Evolutionary conservation across 2,329 filamentous ascomycete genomes (phyloP).

Genomic region (Fonsecaea nubica): DNA sequence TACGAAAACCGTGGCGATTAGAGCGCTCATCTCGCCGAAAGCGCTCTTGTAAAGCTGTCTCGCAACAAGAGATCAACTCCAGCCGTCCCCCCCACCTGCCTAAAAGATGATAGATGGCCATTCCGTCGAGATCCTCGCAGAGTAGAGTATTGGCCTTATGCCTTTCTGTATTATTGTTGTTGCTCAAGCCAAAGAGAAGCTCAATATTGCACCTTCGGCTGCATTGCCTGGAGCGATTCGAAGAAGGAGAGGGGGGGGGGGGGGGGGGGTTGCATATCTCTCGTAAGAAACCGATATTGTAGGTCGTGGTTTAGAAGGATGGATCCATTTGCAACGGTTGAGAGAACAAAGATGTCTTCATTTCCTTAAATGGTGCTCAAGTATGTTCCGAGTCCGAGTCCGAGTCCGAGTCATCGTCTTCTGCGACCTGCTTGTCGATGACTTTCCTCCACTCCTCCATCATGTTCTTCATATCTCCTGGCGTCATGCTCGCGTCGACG

Average conservation of each 20-base stretch:
- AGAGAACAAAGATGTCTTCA: not conserved
- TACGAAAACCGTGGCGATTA: not conserved
- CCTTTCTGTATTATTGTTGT: too few species aligned
- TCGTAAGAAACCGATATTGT: not conserved
- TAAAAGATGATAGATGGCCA: too few species aligned
- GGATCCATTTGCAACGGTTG: not conserved
- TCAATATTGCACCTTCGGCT: not conserved
- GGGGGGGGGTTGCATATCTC: not conserved
- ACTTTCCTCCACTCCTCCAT: slow-evolving; percentile 74
- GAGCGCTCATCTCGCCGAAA: not conserved
- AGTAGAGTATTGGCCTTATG: too few species aligned
- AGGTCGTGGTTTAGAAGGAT: not conserved
- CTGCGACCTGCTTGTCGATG: slow-evolving; percentile 51
- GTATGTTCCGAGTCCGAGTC: not conserved
- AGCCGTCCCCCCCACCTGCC: too few species aligned
- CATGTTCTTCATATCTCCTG: slow-evolving; percentile 80
- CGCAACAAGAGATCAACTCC: too few species aligned
- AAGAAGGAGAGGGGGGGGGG: too few species aligned
- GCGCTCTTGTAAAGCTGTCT: not conserved
- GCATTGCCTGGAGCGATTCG: not conserved
- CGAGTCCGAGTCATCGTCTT: slow-evolving; percentile 42
- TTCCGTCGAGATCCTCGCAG: too few species aligned
- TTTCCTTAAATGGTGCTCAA: not conserved
- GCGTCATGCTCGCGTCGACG: slow-evolving; percentile 69
- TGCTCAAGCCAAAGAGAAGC: not conserved